Evolutionary conservation across 331 rosid species (phyloP), one percentile per base, ranked within the genome.

Genomic region (Quercus phellos): DNA sequence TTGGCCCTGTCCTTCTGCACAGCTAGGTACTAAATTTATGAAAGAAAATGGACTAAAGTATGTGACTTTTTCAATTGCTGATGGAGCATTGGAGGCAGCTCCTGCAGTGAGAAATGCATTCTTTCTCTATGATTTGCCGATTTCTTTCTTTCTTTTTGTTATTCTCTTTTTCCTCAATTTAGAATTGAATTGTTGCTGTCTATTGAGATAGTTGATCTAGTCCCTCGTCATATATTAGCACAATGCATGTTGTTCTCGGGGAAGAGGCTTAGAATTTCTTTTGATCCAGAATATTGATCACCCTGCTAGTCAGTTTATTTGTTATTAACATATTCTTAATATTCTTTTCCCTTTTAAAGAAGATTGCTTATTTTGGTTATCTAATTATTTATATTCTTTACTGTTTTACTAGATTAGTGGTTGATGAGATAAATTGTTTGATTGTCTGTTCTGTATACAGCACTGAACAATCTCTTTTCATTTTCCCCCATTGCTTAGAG

Each of bases 41-140:
- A 83, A 80, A 81, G 99, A 93, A 51, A 91, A 88, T 74, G 99
- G 97, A 72, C 78, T 91, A 68, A 85, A 90, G 78, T 86, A 95
- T 22, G 98, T 93, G 69, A 75, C 75, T 6, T 95, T 95, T 88
- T 95, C 99, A 32, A 88, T 98, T 38, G 98, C 97, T 14, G 99
- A 95, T 51, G 99, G 99, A 66, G 99, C 98, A 71, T 82, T 95
- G 72, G 99, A 95, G 89, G 99, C 99, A 76, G 96, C 99, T 73
- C 98, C 99, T 61, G 97, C 96, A 87, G 98, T 92, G 86, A 84
- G 92, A 75, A 64, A 61, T 72, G 46, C 50, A 80, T 14, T 55
- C 73, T 59, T 80, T 21, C 60, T 74, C 30, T 21, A 61, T 34
- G 13, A 19, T 70, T 58, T 29, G 8, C 55, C 14, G 16, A 61